Conservation (phyloP, 306 rosid genomes). For the Trifolium fragiferum region DNA sequence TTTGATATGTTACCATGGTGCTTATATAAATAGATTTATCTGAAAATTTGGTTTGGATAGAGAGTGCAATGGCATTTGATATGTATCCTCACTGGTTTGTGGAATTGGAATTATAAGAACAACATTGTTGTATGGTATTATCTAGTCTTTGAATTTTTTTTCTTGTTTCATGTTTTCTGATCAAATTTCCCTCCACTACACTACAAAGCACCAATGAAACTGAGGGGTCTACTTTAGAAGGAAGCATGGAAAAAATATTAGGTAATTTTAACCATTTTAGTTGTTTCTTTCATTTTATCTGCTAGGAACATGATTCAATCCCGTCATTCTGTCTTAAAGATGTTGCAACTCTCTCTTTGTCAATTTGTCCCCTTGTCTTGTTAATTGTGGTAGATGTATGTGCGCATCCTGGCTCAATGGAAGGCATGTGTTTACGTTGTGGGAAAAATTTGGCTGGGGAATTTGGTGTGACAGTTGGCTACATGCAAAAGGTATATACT, state of each 20-base stretch:
- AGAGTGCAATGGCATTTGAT: too few species aligned
- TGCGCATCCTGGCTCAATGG: constrained; percentile 80
- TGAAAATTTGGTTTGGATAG: too few species aligned
- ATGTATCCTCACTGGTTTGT: background rate
- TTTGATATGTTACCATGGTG: too few species aligned
- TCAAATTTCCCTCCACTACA: constrained; percentile 15
- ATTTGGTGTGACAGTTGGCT: constrained; percentile 77
- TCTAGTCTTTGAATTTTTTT: constrained; percentile 8
- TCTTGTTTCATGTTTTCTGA: background rate
- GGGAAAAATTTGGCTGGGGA: constrained; percentile 71
- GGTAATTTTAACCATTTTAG: too few species aligned
- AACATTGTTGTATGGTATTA: background rate
- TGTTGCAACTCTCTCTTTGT: constrained; percentile 1
- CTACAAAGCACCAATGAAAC: constrained; percentile 45
- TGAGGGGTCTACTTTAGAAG: constrained; percentile 52
- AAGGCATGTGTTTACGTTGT: constrained; percentile 70
- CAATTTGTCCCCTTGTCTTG: too few species aligned
- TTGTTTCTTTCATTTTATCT: too few species aligned
- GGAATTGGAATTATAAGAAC: background rate
- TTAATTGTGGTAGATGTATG: constrained; percentile 47
- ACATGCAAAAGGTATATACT: constrained; percentile 74
- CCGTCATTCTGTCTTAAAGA: background rate
- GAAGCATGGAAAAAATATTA: too few species aligned
- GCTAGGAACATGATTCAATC: too few species aligned
- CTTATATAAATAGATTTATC: too few species aligned